Base-by-base conservation (phyloP, 257 asterid genomes). In the Nicotiana paniculata region DNA sequence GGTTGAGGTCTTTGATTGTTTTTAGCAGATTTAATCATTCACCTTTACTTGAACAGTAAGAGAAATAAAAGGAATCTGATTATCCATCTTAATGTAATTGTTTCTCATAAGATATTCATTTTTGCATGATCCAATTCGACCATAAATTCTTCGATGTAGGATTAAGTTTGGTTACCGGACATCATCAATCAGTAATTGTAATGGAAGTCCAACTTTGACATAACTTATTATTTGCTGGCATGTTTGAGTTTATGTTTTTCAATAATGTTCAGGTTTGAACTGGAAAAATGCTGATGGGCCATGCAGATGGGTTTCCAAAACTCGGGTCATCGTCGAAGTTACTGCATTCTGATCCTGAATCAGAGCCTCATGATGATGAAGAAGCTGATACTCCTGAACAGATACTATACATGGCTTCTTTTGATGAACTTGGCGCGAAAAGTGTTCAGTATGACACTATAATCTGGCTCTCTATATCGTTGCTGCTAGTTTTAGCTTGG, bases 401-500 rank as follows among this genome's bases (percentile, higher is more conserved):
- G 81, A 89, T 90, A 53, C 55, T 93, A 80, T 87, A 86, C 81
- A 58, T 84, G 58, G 95, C 93, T 66, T 91, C 97, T 10, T 93
- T 91, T 62, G 90, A 89, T 80, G 96, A 91, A 62, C 90, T 91
- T 59, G 87, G 91, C 6, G 70, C 89, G 16, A 83, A 88, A 75
- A 79, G 86, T 86, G 84, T 93, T 84, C 85, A 81, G 82, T 91
- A 93, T 43, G 93, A 93, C 77, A 90, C 88, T 4, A 80, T 91
- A 72, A 88, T 93, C 81, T 93, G 97, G 96, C 86, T 90, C 53
- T 90, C 89, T 46, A 89, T 93, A 89, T 93, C 97, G 30, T 81
- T 89, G 62, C 74, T 91, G 78, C 92, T 93, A 82, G 90, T 93
- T 83, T 84, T 93, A 83, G 96, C 97, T 54, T 91, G 97, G 93